phyloP scores from a whole-genome alignment of 805 yeast species.

The Monosporozyma servazzii region DNA sequence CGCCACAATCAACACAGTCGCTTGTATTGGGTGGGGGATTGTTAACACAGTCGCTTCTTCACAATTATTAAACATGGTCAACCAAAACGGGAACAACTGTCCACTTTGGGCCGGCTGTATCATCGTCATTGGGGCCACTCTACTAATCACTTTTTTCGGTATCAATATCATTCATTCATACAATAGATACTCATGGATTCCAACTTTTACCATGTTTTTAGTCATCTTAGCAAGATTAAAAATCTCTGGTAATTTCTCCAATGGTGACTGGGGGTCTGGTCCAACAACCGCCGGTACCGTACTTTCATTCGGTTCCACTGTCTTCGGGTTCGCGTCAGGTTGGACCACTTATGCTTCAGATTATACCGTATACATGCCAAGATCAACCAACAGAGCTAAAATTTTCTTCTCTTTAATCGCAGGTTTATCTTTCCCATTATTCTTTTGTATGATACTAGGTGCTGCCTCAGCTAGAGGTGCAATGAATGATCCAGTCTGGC shows the following conservation, averaged over 20 bases:
- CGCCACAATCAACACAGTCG: conserved; percentile 66
- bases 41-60: conserved; percentile 87
- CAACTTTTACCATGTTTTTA: conserved; percentile 62
- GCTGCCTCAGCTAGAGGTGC: conserved; percentile 77
- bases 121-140: conserved; percentile 57
- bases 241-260: conserved; percentile 52
- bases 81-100: conserved; percentile 41
- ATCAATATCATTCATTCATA: conserved; percentile 71
- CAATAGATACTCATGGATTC: conserved; percentile 86
- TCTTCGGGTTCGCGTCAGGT: conserved; percentile 86
- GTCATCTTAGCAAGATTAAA: conserved; percentile 72
- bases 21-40: conserved; percentile 94
- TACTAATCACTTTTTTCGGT: conserved; percentile 73
- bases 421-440: conserved; percentile 61
- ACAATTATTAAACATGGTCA: conserved; percentile 69
- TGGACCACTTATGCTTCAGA: conserved; percentile 93
- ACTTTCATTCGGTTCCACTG: conserved; percentile 70
- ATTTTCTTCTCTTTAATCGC: conserved; percentile 54
- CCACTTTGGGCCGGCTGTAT: conserved; percentile 93
- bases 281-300: conserved; percentile 64
- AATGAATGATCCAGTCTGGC: conserved; percentile 37
- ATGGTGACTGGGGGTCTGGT: conserved; percentile 47
- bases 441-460: conserved; percentile 71
- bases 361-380: conserved; percentile 80
- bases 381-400: conserved; percentile 46